A percentile compares a stretch with the other conserved stretches of the same genome.
Evolutionary conservation across 768 basidiomycete genomes (phyloP).

Genomic region (Lentinus tigrinus): DNA sequence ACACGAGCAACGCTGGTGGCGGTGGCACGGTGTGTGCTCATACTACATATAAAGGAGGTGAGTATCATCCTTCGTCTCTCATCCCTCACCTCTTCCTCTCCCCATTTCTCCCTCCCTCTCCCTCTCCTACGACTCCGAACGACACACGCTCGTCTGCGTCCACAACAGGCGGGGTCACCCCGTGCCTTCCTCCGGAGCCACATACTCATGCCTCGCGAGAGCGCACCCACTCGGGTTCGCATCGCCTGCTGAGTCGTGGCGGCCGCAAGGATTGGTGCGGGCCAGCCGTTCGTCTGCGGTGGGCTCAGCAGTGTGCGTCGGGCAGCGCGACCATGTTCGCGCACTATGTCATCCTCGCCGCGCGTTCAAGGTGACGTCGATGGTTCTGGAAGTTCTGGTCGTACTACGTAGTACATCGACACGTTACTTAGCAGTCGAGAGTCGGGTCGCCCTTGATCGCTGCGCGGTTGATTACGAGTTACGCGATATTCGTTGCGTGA

Average conservation of each 20-base stretch:
- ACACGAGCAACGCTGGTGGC: too few species aligned
- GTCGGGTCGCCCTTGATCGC: background rate
- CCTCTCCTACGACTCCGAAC: background rate
- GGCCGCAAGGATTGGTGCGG: conserved; percentile 31
- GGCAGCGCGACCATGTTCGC: too few species aligned
- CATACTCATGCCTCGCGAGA: conserved; percentile 20
- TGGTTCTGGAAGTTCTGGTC: too few species aligned
- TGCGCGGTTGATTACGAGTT: too few species aligned
- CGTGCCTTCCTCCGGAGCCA: conserved; percentile 22
- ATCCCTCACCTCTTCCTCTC: background rate
- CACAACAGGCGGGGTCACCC: conserved; percentile 13
- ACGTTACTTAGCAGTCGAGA: too few species aligned
- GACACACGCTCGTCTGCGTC: background rate
- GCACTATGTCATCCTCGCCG: too few species aligned
- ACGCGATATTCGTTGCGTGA: too few species aligned
- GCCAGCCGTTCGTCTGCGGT: conserved; percentile 8
- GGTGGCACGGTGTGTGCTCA: too few species aligned
- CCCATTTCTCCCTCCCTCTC: background rate
- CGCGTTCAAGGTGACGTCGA: too few species aligned
- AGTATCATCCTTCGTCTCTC: background rate
- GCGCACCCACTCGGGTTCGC: conserved; percentile 15
- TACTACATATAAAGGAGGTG: too few species aligned
- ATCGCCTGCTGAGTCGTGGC: conserved; percentile 26
- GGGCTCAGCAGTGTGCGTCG: background rate
- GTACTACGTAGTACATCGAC: too few species aligned